phyloP scores from a whole-genome alignment of 129 eudicot species.

The Flaveria ramosissima region DNA sequence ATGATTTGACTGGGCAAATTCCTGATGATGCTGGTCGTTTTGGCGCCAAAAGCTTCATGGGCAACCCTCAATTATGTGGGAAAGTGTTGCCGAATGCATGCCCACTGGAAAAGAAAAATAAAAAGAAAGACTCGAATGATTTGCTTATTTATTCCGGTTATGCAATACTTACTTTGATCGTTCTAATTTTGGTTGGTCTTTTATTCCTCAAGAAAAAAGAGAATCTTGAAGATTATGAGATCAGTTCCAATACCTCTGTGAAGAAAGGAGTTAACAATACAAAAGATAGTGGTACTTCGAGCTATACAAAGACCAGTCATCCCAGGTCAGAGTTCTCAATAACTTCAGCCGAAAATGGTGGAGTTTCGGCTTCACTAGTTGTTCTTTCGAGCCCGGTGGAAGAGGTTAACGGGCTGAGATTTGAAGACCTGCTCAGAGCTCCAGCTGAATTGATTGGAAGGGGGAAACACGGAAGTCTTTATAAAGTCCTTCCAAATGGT shows the following conservation, averaged over 20 bases:
- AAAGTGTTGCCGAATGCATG: conserved; percentile 48
- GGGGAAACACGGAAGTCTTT: conserved; percentile 74
- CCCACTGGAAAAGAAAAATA: conserved; percentile 23
- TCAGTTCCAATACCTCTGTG: not conserved
- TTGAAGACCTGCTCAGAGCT: conserved; percentile 68
- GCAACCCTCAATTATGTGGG: conserved; percentile 64
- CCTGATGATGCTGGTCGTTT: conserved; percentile 48
- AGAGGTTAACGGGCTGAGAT: conserved; percentile 52
- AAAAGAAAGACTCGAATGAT: conserved; percentile 35
- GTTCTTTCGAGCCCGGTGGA: conserved; percentile 57
- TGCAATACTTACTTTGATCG: conserved; percentile 44
- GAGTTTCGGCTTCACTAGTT: conserved; percentile 46
- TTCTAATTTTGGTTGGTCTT: conserved; percentile 42
- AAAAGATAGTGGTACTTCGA: conserved; percentile 39
- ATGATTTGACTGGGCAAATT: conserved; percentile 48
- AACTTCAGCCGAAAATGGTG: conserved; percentile 61
- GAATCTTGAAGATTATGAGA: conserved; percentile 28
- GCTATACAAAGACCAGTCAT: conserved; percentile 39
- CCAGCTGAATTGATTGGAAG: conserved; percentile 77
- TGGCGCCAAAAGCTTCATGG: conserved; percentile 44
- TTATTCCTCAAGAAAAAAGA: conserved; percentile 38
- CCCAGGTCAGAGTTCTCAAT: conserved; percentile 63
- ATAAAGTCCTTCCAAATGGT: conserved; percentile 51
- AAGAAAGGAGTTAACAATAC: conserved; percentile 29
- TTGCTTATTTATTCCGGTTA: conserved; percentile 50